phyloP scores from a whole-genome alignment of 805 yeast species.

The Starmerella sp. region DNA sequence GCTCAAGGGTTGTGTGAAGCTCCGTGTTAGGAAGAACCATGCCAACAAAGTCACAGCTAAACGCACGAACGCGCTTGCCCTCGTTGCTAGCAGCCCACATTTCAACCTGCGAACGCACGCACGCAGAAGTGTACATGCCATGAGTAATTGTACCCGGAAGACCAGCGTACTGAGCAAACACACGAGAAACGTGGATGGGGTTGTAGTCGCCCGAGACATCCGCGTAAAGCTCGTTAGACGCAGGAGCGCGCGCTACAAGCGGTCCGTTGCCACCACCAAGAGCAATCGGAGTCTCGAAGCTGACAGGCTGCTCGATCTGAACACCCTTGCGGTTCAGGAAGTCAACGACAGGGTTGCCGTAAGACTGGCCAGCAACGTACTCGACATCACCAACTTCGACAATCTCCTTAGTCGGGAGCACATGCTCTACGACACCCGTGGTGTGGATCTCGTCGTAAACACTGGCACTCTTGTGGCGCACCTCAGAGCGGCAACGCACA shows the following conservation, averaged over 20 bases:
- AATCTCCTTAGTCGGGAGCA: constrained; percentile 84
- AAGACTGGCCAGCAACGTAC: constrained; percentile 84
- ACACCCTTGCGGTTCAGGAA: constrained; percentile 85
- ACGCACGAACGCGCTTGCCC: constrained; percentile 91
- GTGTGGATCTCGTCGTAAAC: constrained; percentile 74
- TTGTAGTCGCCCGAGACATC: constrained; percentile 96
- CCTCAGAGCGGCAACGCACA: constrained; percentile 78
- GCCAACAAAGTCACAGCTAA: constrained; percentile 79
- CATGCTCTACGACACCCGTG: constrained; percentile 72
- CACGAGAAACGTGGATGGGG: constrained; percentile 95
- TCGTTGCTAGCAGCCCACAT: constrained; percentile 97
- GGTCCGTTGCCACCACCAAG: constrained; percentile 37
- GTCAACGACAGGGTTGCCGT: constrained; percentile 95
- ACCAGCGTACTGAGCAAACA: constrained; percentile 83
- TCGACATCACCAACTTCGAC: constrained; percentile 71
- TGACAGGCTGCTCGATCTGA: constrained; percentile 86
- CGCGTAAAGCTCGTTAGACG: constrained; percentile 92
- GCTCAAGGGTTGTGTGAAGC: constrained; percentile 78
- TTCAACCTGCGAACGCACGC: constrained; percentile 89
- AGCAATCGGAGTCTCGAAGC: constrained; percentile 83
- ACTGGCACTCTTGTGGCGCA: constrained; percentile 63
- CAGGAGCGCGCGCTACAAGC: constrained; percentile 60
- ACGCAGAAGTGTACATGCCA: constrained; percentile 97
- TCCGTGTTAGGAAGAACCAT: constrained; percentile 96
- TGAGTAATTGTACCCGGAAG: constrained; percentile 97